Conservation (phyloP, 2,329 filamentous ascomycete genomes). For the Fusarium sp. region DNA sequence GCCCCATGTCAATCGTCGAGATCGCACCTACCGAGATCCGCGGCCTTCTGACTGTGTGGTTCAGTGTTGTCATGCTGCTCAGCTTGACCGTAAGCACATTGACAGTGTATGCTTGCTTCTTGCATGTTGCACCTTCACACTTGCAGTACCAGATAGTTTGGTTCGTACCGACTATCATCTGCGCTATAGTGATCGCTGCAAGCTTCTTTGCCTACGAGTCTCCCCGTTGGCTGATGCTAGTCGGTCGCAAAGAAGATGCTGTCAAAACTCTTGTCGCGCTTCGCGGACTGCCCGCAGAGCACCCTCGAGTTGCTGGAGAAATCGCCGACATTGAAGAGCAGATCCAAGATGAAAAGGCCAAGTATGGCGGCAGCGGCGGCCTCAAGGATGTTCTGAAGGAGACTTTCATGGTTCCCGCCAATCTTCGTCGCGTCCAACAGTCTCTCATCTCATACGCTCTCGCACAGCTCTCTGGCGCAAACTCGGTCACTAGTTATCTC, state of each 20-base stretch:
- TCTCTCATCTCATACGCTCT: conserved; percentile 53
- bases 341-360: conserved; percentile 25
- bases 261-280: conserved; percentile 31
- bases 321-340: conserved; percentile 46
- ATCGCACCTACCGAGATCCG: conserved; percentile 55
- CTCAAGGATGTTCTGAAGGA: conserved; percentile 48
- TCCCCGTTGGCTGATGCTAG: conserved; percentile 52
- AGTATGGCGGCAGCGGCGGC: conserved; percentile 20
- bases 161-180: conserved; percentile 42
- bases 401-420: conserved; percentile 51
- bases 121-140: conserved; percentile 11
- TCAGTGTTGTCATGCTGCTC: conserved; percentile 52
- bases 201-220: conserved; percentile 54
- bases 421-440: conserved; percentile 56
- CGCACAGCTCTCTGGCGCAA: conserved; percentile 59
- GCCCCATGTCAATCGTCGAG: conserved; percentile 54
- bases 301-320: conserved; percentile 43
- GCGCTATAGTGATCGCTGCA: conserved; percentile 41
- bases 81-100: conserved; percentile 49
- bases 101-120: conserved; percentile 50
- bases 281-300: conserved; percentile 44
- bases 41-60: conserved; percentile 54
- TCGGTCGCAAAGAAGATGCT: conserved; percentile 47
- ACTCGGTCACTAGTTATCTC: conserved; percentile 58
- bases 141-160: conserved; percentile 48